These are phyloP conservation scores for Scleromitrula shiraiana DNA, from an alignment of 2,329 filamentous ascomycete genomes.

Conservation along the genomic window DNA sequence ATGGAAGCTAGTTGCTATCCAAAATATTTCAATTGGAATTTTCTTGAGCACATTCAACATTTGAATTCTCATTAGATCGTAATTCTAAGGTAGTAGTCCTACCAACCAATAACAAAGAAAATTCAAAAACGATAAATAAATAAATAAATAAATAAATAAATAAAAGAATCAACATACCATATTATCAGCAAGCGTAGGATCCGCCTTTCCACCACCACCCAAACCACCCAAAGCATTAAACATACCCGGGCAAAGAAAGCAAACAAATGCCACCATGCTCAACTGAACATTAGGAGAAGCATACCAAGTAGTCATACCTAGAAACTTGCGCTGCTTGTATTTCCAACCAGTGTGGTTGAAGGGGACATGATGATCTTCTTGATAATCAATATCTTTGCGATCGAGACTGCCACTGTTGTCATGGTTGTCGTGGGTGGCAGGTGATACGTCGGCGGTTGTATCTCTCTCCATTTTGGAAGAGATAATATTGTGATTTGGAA, in stretches of 20 bases:
- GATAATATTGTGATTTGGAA: background rate
- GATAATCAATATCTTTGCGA: no score
- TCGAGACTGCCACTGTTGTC: no score
- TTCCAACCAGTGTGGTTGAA: conserved; percentile 45
- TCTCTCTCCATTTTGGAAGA: no score
- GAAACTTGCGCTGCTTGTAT: conserved; percentile 54
- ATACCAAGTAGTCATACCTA: conserved; percentile 53
- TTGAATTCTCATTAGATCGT: no score
- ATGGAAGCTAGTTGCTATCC: no score
- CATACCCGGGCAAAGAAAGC: conserved; percentile 67
- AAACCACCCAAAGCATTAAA: conserved; percentile 61
- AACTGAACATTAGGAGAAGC: conserved; percentile 68
- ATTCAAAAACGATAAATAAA: background rate
- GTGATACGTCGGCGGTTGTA: no score
- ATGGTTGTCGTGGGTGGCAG: no score
- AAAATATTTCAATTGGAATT: no score
- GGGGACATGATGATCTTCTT: background rate
- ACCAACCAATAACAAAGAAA: no score
- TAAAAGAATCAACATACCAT: conserved; percentile 21
- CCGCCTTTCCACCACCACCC: conserved; percentile 54
- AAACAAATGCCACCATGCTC: conserved; percentile 61
- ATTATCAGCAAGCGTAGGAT: conserved; percentile 43
- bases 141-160: background rate
- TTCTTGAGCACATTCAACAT: no score
- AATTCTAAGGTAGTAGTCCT: no score